Base-by-base conservation (phyloP, 805 yeast species). In the Candida khao-thaluensis region DNA sequence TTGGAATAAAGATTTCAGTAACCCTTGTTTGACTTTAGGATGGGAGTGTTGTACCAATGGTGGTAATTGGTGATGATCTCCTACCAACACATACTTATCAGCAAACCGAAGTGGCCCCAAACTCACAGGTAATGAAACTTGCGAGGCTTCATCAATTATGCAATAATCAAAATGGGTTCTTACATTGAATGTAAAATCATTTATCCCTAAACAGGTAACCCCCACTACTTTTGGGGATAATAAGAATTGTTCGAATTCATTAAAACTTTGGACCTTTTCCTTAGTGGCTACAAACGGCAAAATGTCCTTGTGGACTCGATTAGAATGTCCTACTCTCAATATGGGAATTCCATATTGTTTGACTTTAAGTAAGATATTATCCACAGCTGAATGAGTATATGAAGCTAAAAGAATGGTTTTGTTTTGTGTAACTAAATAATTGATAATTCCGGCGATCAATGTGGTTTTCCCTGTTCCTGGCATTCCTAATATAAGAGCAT, bases 81-180 rank as follows among this genome's bases (percentile, higher is more conserved):
- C 99, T n/a, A 93, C 97, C 44, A 93, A 71, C 1, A 93, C 74
- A 56, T 91, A 93, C 58, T 76, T 85, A 31, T 83, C 82, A 23
- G 89, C 82, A 47, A 75, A 77, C 22, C 89, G 61, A 33, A 93
- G 59, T 0, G 99, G 98, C 0, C 98, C 99, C 20, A 93, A 59
- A 50, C 95, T 85, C 5, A 86, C 72, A 0, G 99, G 99, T 72
- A 91, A 71, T 0, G 97, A 83, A 0, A 91, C 85, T 54, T 93
- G 99, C 1, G 97, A 89, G 0, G 98, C 98, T 59, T 93, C 99
- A 59, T 93, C 99, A 30, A 93, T 75, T 29, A 93, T 89, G 55
- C 97, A 95, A 55, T 85, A 91, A 53, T 93, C 99, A 60, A 93
- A 93, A 11, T 65, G 71, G 23, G 52, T 68, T 52, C 74, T 62